Evolutionary conservation across 2,329 filamentous ascomycete species (phyloP).

Genomic region (Didymella pomorum): DNA sequence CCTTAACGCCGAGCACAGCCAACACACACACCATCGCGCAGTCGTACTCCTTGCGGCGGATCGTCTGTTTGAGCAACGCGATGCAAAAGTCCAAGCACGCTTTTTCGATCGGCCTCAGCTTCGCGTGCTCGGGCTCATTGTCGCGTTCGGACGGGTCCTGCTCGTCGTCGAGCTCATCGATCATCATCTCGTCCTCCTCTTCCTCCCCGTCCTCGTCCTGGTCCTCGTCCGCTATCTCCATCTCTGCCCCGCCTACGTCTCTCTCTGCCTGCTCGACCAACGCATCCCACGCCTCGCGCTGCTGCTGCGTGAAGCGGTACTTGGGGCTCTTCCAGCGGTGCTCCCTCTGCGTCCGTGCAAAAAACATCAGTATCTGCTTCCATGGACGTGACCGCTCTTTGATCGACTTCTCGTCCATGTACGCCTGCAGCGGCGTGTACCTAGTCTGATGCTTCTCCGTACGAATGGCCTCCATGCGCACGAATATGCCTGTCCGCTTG

Average conservation of each 20-base stretch:
- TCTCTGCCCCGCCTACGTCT: not conserved
- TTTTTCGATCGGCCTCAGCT: too few species aligned
- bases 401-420: conserved; percentile 1
- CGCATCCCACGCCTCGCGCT: conserved; percentile 21
- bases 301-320: conserved; percentile 11
- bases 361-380: conserved; percentile 3
- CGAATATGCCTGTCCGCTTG: conserved; percentile 19
- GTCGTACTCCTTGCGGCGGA: conserved; percentile 27
- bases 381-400: not conserved
- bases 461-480: conserved; percentile 28
- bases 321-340: not conserved
- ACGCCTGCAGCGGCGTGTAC: conserved; percentile 3
- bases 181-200: too few species aligned
- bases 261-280: conserved; percentile 18
- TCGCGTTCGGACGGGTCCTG: too few species aligned
- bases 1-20: conserved; percentile 32
- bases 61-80: conserved; percentile 26
- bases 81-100: conserved; percentile 34
- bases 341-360: not conserved
- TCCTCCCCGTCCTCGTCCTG: not conserved
- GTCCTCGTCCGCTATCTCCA: conserved; percentile 1
- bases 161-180: too few species aligned
- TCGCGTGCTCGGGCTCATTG: too few species aligned
- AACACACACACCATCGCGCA: conserved; percentile 30
- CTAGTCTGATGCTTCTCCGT: conserved; percentile 30